Conservation (phyloP, 1,284 basidiomycete species). For the Ustilago cynodontis region DNA sequence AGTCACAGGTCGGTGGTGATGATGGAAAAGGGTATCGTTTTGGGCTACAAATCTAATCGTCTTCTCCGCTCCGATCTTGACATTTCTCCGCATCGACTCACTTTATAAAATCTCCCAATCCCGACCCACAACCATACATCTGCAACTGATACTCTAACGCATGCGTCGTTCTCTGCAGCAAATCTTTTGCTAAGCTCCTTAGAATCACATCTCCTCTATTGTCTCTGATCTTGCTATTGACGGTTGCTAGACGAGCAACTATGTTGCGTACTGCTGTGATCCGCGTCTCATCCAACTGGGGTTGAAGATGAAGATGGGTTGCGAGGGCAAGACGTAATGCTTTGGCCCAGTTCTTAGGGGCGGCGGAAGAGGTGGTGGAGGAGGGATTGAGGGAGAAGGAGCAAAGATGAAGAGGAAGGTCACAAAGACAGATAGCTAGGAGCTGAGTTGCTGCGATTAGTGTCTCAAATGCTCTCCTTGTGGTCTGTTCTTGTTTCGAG, state of each 20-base stretch:
- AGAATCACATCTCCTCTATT: slow-evolving; percentile 27
- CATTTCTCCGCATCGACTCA: not conserved
- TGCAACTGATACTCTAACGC: slow-evolving; percentile 35
- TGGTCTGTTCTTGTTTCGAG: not conserved
- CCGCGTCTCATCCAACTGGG: slow-evolving; percentile 9
- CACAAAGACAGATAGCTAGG: slow-evolving; percentile 7
- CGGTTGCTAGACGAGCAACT: slow-evolving; percentile 2
- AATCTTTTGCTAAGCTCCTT: slow-evolving; percentile 28
- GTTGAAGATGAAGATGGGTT: slow-evolving; percentile 1
- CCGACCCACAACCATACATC: not conserved
- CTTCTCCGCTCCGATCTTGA: not conserved
- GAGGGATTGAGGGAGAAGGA: not conserved
- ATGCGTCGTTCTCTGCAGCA: slow-evolving; percentile 11
- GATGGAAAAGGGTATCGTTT: not conserved
- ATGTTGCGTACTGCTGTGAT: slow-evolving; percentile 3
- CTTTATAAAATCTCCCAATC: not conserved
- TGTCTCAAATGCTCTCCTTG: slow-evolving; percentile 8
- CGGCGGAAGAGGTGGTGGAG: not conserved
- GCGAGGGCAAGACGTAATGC: slow-evolving; percentile 17
- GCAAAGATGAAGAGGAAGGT: slow-evolving; percentile 33
- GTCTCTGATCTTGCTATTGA: slow-evolving; percentile 35
- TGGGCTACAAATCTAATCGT: not conserved
- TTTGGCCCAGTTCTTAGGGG: not conserved
- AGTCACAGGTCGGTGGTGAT: no score
- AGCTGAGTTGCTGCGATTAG: slow-evolving; percentile 27